Conservation (phyloP, 1,284 basidiomycete genomes). For the Athelia sp. region DNA sequence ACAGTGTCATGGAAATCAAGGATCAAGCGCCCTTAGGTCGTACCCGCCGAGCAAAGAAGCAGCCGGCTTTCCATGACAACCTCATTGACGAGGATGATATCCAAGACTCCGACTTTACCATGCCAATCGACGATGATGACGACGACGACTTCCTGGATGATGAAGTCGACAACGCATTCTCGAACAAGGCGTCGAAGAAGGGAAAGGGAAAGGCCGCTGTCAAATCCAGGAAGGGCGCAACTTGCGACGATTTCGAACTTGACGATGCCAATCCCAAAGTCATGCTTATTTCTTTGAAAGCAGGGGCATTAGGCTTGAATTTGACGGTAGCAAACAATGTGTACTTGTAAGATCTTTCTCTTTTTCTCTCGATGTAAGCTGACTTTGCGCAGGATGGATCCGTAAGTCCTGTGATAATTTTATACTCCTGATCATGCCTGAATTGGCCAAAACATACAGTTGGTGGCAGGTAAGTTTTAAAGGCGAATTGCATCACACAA, state of each 20-base stretch:
- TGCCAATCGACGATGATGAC: conserved; percentile 14
- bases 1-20: conserved; percentile 12
- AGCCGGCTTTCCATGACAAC: conserved; percentile 8
- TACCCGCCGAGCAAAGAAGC: conserved; percentile 15
- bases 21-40: conserved; percentile 4
- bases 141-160: conserved; percentile 40
- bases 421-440: conserved; percentile 4
- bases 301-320: conserved; percentile 81
- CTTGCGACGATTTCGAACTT: conserved; percentile 15
- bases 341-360: conserved; percentile 57
- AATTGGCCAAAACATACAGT: conserved; percentile 23
- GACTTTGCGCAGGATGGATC: conserved; percentile 65
- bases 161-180: conserved; percentile 26
- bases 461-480: conserved; percentile 61
- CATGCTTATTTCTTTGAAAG: conserved; percentile 85
- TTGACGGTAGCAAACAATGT: conserved; percentile 89
- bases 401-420: conserved; percentile 47
- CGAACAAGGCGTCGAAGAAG: conserved; percentile 23
- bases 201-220: conserved; percentile 30
- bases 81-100: conserved; percentile 15
- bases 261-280: conserved; percentile 57
- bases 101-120: conserved; percentile 24
- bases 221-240: conserved; percentile 23
- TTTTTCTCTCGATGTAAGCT: conserved; percentile 6
- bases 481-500: neutral